Percentiles rank a stretch among this genome's conserved stretches.
These are phyloP conservation scores for Pyrenochaeta sp. DNA, from an alignment of 2,329 filamentous ascomycete genomes.

Conservation along the genomic window DNA sequence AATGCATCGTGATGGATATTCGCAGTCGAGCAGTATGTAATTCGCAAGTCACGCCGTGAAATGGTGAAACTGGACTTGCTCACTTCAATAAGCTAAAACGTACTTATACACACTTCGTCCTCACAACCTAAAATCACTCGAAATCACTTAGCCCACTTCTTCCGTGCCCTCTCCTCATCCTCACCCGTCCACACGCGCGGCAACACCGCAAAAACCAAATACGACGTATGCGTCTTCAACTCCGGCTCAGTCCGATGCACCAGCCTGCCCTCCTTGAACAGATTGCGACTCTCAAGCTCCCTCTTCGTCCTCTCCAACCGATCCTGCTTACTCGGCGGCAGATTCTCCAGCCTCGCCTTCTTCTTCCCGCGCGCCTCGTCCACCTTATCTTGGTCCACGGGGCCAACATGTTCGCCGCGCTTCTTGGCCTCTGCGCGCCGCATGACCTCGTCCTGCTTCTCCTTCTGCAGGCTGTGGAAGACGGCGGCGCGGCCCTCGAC, in stretches of 20 bases:
- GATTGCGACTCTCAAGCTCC: constrained; percentile 40
- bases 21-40: too few relatives aligned
- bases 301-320: constrained; percentile 35
- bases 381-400: constrained; percentile 13
- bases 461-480: constrained; percentile 61
- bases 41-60: too few relatives aligned
- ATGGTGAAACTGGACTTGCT: too few relatives aligned
- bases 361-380: constrained; percentile 23
- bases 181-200: constrained; percentile 85
- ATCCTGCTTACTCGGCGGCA: constrained; percentile 42
- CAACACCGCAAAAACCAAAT: constrained; percentile 89
- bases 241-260: constrained; percentile 85
- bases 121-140: too few relatives aligned
- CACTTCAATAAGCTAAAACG: too few relatives aligned
- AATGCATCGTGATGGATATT: too few relatives aligned
- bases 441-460: constrained; percentile 55
- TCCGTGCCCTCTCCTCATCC: constrained; percentile 74
- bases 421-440: constrained; percentile 46
- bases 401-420: constrained; percentile 34
- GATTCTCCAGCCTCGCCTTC: constrained; percentile 27
- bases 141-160: constrained; percentile 37
- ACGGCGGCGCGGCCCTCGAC: constrained; percentile 74
- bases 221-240: constrained; percentile 96
- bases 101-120: too few relatives aligned
- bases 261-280: constrained; percentile 77